Evolutionary conservation across 208 protist genomes (phyloP).

Genomic region (Entamoeba invadens): DNA sequence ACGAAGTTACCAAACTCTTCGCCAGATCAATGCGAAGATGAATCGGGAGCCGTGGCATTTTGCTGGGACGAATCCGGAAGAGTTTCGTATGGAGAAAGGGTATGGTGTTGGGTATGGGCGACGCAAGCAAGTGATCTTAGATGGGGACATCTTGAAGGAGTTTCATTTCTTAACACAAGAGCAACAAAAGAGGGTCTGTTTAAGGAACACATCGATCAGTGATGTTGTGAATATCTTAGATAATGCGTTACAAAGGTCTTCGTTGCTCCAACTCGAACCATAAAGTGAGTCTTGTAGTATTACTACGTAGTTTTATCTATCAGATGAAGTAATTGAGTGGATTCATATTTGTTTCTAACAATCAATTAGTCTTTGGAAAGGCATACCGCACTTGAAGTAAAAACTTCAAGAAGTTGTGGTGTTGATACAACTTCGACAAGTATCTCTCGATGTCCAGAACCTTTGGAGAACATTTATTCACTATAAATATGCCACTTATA

Average conservation of each 20-base stretch:
- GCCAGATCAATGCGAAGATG: background rate
- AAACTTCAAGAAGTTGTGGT: background rate
- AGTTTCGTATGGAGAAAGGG: background rate
- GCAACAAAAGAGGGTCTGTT: background rate
- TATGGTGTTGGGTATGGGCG: background rate
- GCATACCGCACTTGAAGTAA: background rate
- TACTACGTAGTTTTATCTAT: no score
- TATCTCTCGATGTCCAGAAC: background rate
- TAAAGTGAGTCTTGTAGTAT: no score
- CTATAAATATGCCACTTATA: background rate
- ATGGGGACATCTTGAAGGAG: background rate
- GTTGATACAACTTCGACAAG: background rate
- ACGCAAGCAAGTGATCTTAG: background rate
- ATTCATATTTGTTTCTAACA: no score
- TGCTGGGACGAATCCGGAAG: background rate
- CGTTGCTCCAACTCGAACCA: background rate
- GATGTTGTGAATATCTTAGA: background rate
- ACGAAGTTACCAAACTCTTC: background rate
- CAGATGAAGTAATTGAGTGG: no score
- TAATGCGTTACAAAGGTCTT: background rate
- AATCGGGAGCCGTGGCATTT: background rate
- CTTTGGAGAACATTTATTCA: background rate
- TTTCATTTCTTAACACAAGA: background rate
- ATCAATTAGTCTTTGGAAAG: no score
- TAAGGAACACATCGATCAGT: background rate